phyloP scores from a whole-genome alignment of 1,139 yeast genomes.

The Hanseniaspora uvarum region DNA sequence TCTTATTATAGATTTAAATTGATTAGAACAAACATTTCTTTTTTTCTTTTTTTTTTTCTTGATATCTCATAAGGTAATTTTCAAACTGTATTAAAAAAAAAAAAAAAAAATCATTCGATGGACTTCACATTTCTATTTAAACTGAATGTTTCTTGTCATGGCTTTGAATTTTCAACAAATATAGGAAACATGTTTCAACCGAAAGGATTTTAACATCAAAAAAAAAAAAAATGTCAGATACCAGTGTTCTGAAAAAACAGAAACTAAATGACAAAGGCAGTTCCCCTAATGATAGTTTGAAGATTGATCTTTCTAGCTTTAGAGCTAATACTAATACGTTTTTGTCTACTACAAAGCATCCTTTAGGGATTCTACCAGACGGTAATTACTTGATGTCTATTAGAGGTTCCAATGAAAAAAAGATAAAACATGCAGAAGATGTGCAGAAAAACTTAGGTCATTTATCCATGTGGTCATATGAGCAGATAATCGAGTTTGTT shows the following conservation, averaged over 20 bases:
- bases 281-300: constrained; percentile 4
- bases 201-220: neutral
- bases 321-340: constrained; percentile 20
- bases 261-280: neutral
- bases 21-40: too few species aligned
- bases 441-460: constrained; percentile 37
- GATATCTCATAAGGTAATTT: neutral
- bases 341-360: constrained; percentile 41
- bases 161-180: too few species aligned
- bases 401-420: constrained; percentile 21
- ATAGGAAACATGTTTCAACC: neutral
- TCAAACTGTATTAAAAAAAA: neutral
- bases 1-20: neutral
- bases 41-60: neutral
- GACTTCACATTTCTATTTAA: neutral
- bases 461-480: constrained; percentile 49
- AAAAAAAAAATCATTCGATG: neutral
- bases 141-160: neutral
- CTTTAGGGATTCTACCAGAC: constrained; percentile 62
- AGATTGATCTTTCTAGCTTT: constrained; percentile 20
- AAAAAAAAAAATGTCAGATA: neutral
- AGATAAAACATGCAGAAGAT: constrained; percentile 26
- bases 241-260: neutral
- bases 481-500: constrained; percentile 41
- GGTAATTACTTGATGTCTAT: constrained; percentile 44